Base-by-base conservation (phyloP, 805 yeast species). In the Lipomyces yamadae region DNA sequence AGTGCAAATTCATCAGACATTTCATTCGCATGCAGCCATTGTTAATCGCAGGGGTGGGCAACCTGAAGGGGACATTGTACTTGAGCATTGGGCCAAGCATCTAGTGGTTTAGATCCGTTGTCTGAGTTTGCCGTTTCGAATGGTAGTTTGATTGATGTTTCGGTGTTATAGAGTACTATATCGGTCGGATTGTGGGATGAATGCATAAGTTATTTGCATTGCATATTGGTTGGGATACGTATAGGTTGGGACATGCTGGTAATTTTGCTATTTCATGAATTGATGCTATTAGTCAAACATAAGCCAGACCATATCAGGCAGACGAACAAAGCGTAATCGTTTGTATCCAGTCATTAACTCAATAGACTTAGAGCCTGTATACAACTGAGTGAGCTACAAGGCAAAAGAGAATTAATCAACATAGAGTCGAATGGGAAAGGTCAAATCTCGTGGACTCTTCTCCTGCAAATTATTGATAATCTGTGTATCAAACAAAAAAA, bases 1-100 rank as follows among this genome's bases (percentile, higher is more conserved):
- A 0, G 88, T 89, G 1, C 86, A 85, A 71, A 81, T 93, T 58
- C 88, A 86, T 69, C 83, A 88, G 18, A 80, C 70, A n/a, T 39
- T 89, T 74, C 92, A 92, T 76, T 87, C 98, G 0, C 98, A 93
- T 74, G 97, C 90, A 66, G 90, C 90, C 3, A 90, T 94, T 62
- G 90, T 92, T 18, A 91, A 94, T 18, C 82, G 98, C 69, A 81
- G 87, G 8, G 60, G 58, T 1, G n/a, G 30, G 42, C 15, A 15
- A 4, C 56, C 39, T 24, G 70, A 67, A 29, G 70, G 70, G 15
- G 34, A 42, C 10, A 37, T 52, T 15, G 66, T 62, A 8, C 33
- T 65, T 2, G 13, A 35, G 32, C 70, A 67, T 35, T 67, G 65
- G 63, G 56, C 48, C 5, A 63, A 67, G 56, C 37, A 57, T 11